Base-by-base conservation (phyloP, 2,329 filamentous ascomycete genomes). In the Xylariaceae sp. region DNA sequence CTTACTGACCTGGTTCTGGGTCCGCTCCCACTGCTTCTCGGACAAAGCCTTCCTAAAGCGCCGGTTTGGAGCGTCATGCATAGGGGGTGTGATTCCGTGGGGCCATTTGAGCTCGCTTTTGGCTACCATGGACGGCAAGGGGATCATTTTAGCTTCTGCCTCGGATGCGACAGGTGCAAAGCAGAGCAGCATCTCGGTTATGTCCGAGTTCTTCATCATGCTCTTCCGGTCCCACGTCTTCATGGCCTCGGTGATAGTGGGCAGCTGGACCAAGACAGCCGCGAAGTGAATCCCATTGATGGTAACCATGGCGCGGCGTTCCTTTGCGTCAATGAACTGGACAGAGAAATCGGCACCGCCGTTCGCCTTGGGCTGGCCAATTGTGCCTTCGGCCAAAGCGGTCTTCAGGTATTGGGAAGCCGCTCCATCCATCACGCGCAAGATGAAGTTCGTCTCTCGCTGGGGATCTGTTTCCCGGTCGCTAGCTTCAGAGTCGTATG, bases 401-500 rank as follows among this genome's bases (percentile, higher is more conserved):
- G 81, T 74, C 27, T 81, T 76, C 17, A 98, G 67, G 54, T 90
- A 88, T 16, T 96, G 86, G 58, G 85, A 86, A 62, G 96, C 85
- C 19, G 85, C 78, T 0, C 88, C 89, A 0, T 88, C 86, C 38
- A 81, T 62, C 85, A 96, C 95, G 43, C 92, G 85, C 45, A 98
- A 63, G 7, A 98, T 73, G 50, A 97, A 87, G 48, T 94, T 83
- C 55, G 90, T 85, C 62, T 97, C 90, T 44, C 94, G 86, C 1
- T 84, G 75, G 1, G 92, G 92, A 55, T 98, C 92, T 8, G 70
- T 64, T 61, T 98, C 92, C 11, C 83, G 79, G 57, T 97, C 92
- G 39, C 88, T 92, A 9, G 89, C 88, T 62, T 97, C 92, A 3
- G 89, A 96, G 60, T 98, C 92, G 63, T 97, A 98, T 6, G 90